Conservation (phyloP, 129 eudicot species). For the Sambucus nigra region DNA sequence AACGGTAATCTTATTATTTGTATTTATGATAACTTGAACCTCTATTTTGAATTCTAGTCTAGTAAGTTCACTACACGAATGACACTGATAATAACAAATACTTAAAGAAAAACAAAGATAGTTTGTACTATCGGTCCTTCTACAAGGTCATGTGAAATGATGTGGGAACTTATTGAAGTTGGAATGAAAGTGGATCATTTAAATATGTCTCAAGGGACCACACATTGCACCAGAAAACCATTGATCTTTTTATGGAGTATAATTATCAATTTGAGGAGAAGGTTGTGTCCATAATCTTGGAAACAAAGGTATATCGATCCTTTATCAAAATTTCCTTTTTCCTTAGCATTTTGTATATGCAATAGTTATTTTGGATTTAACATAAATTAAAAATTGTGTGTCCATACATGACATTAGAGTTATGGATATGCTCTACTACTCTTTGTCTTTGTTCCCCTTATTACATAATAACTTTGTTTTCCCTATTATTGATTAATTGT, state of each 20-base stretch:
- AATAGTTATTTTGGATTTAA: too few species aligned
- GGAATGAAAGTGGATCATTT: constrained; percentile 99
- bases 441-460: too few species aligned
- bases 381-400: too few species aligned
- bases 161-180: constrained; percentile 88
- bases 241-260: constrained; percentile 81
- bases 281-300: constrained; percentile 90
- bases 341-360: background rate
- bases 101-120: constrained; percentile 79
- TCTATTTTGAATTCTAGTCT: constrained; percentile 39
- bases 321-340: background rate
- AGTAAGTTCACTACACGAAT: constrained; percentile 24
- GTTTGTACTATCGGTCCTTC: constrained; percentile 98
- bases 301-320: constrained; percentile 62
- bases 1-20: background rate
- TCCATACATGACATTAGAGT: too few species aligned
- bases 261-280: constrained; percentile 70
- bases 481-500: too few species aligned
- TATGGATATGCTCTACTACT: too few species aligned
- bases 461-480: too few species aligned
- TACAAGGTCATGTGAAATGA: constrained; percentile 83
- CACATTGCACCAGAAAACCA: constrained; percentile 89
- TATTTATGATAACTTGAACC: constrained; percentile 7
- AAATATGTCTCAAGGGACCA: constrained; percentile 98
- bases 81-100: constrained; percentile 17